These are phyloP conservation scores for Clonostachys rosea DNA, from an alignment of 2,329 filamentous ascomycete genomes.

Conservation along the genomic window DNA sequence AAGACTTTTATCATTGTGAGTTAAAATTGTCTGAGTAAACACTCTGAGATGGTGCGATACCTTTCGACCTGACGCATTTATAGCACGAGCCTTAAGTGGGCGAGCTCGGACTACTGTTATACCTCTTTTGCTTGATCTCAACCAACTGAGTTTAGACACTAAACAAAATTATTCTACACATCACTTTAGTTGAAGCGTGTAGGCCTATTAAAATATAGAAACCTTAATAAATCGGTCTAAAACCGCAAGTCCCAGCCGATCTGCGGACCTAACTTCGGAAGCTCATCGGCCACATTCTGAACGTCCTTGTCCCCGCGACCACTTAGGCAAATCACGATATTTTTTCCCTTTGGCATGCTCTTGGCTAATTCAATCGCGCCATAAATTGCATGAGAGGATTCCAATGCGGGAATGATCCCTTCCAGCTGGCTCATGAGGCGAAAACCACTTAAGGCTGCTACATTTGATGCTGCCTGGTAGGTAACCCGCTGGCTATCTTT, in stretches of 20 bases:
- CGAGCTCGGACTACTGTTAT: too few species aligned
- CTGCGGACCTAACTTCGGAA: slow-evolving; percentile 81
- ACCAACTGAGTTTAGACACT: too few species aligned
- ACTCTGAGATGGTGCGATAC: too few species aligned
- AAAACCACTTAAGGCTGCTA: not conserved
- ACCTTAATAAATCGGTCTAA: slow-evolving; percentile 18
- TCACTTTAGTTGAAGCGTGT: too few species aligned
- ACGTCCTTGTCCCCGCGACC: slow-evolving; percentile 3
- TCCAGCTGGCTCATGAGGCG: slow-evolving; percentile 1
- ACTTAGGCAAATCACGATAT: not conserved
- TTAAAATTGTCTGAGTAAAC: too few species aligned
- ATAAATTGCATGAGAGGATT: not conserved
- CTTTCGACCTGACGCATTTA: too few species aligned
- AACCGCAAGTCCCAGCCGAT: slow-evolving; percentile 73
- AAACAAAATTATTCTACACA: too few species aligned
- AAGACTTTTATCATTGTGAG: too few species aligned
- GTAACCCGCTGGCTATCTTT: not conserved
- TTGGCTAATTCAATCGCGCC: slow-evolving; percentile 1
- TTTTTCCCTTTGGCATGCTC: not conserved
- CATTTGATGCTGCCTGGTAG: not conserved
- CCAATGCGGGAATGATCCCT: slow-evolving; percentile 1
- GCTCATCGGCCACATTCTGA: slow-evolving; percentile 64
- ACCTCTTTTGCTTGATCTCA: too few species aligned
- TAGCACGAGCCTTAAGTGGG: too few species aligned
- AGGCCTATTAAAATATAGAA: too few species aligned